Base-by-base conservation (phyloP, 2,329 filamentous ascomycete species). In the Graphium sp. region DNA sequence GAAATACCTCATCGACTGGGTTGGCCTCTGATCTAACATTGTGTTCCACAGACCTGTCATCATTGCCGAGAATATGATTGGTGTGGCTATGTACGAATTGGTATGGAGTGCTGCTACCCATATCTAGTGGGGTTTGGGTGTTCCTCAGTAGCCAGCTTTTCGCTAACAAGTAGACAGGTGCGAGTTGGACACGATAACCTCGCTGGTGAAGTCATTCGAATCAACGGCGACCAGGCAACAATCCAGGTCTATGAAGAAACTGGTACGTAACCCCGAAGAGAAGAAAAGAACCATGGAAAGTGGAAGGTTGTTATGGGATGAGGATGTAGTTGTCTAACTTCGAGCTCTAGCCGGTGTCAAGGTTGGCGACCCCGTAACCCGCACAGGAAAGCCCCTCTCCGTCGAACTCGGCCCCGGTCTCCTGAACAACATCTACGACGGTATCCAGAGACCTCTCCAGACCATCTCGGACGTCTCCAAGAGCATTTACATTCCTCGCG, bases 231-330 rank as follows among this genome's bases (percentile, higher is more conserved):
- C 55, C 91, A 87, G 60, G 85, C 84, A 42, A 93, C 85, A 28
- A 91, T 98, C 43, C 89, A 98, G 60, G 89, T 98, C 41, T 98
- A 98, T 63, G 89, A 98, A 56, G 89, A 98, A 61, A 98, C 89
- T 42, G 83, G 84, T 91, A 67, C 36, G 66, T 39, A 36, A 11
- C 18, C 28, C 28, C 16, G n/a, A n/a, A n/a, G n/a, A n/a, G n/a
- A n/a, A n/a, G n/a, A n/a, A n/a, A n/a, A n/a, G n/a, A n/a, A n/a
- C n/a, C n/a, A n/a, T n/a, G n/a, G n/a, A n/a, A n/a, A n/a, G n/a
- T n/a, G n/a, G n/a, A n/a, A n/a, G n/a, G n/a, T n/a, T n/a, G n/a
- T n/a, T n/a, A n/a, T n/a, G n/a, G n/a, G n/a, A n/a, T n/a, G n/a
- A n/a, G n/a, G n/a, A n/a, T n/a, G n/a, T n/a, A n/a, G n/a, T n/a